Evolutionary conservation across 768 basidiomycete genomes (phyloP).

Genomic region (Trametes punicea): DNA sequence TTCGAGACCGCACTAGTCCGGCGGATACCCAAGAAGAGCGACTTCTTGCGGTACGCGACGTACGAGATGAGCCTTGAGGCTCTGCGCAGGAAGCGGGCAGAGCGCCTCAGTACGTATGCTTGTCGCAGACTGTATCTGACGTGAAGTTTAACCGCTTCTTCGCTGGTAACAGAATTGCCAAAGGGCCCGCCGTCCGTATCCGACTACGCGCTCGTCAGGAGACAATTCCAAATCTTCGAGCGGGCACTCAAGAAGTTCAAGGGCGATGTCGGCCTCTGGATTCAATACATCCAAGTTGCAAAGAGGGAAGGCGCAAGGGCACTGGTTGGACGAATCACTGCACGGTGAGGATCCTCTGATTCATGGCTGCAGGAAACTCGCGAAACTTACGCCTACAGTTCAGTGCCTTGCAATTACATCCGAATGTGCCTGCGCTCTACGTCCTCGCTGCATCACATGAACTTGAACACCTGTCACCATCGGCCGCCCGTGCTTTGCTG

Average conservation of each 20-base stretch:
- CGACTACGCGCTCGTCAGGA: slow-evolving; percentile 78
- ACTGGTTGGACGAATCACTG: slow-evolving; percentile 77
- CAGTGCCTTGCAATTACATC: slow-evolving; percentile 87
- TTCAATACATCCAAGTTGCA: slow-evolving; percentile 84
- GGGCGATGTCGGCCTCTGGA: slow-evolving; percentile 81
- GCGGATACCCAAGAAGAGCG: slow-evolving; percentile 78
- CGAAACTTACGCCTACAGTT: neutral
- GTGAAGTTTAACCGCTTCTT: neutral
- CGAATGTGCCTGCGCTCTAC: slow-evolving; percentile 72
- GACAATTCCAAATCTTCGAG: slow-evolving; percentile 89
- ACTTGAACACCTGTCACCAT: slow-evolving; percentile 64
- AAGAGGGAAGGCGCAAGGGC: slow-evolving; percentile 76
- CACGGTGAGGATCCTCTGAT: slow-evolving; percentile 49
- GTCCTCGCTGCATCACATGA: slow-evolving; percentile 85
- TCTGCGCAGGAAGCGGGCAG: slow-evolving; percentile 68
- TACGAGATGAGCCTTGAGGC: slow-evolving; percentile 90
- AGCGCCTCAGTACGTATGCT: slow-evolving; percentile 58
- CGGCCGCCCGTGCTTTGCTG: slow-evolving; percentile 78
- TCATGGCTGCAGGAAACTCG: neutral
- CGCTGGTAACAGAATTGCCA: slow-evolving; percentile 30
- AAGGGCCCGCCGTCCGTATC: slow-evolving; percentile 61
- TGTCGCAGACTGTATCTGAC: neutral
- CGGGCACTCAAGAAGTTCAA: slow-evolving; percentile 88
- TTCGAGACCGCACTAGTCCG: slow-evolving; percentile 85
- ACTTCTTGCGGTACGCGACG: slow-evolving; percentile 87